Evolutionary conservation across 306 rosid genomes (phyloP).

Genomic region (Parietaria judaica): DNA sequence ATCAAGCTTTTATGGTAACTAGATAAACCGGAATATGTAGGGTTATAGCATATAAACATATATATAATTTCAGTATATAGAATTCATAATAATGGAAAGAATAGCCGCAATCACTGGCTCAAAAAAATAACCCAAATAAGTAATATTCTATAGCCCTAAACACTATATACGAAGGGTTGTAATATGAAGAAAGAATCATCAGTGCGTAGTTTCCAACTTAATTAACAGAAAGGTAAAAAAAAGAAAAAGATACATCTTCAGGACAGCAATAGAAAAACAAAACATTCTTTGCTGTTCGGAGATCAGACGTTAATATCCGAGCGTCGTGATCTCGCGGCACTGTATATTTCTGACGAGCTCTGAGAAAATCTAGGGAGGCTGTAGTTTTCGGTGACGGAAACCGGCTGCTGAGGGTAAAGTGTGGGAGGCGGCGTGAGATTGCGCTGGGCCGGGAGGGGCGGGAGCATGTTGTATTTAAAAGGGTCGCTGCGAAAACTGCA

Average conservation of each 20-base stretch:
- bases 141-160: not conserved
- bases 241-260: not conserved
- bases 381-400: constrained; percentile 60
- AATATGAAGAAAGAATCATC: constrained; percentile 21
- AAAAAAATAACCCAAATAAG: constrained; percentile 7
- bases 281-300: constrained; percentile 4
- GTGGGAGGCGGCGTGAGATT: constrained; percentile 95
- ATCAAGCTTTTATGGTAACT: too few species aligned
- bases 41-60: too few species aligned
- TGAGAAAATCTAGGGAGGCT: constrained; percentile 63
- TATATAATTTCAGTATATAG: not conserved
- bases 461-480: constrained; percentile 67
- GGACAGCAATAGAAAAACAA: constrained; percentile 4
- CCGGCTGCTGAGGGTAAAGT: constrained; percentile 96
- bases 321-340: constrained; percentile 63
- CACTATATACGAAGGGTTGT: constrained; percentile 7
- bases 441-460: constrained; percentile 95
- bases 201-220: constrained; percentile 9
- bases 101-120: constrained; percentile 11
- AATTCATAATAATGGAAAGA: constrained; percentile 11
- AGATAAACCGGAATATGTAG: too few species aligned
- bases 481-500: constrained; percentile 50
- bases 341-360: constrained; percentile 50
- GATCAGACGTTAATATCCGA: constrained; percentile 74
- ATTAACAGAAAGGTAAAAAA: not conserved